phyloP scores from a whole-genome alignment of 495 filamentous ascomycete species.

The Parachaetomium inaequale region DNA sequence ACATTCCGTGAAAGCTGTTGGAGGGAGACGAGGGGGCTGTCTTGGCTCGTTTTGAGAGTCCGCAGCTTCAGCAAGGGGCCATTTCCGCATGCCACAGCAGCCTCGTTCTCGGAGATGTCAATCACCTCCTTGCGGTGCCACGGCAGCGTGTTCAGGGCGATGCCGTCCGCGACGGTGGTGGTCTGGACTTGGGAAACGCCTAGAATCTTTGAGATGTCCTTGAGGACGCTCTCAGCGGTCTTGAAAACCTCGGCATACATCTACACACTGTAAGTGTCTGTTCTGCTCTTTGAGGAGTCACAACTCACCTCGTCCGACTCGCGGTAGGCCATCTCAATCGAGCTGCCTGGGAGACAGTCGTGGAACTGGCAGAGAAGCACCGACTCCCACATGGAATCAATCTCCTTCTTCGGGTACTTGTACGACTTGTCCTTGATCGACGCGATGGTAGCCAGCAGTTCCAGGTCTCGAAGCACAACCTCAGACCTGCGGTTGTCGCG shows the following conservation, averaged over 20 bases:
- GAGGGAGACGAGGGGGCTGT: conserved; percentile 54
- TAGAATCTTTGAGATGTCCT: conserved; percentile 62
- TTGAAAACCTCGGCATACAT: conserved; percentile 80
- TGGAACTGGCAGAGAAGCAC: conserved; percentile 91
- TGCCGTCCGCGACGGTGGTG: conserved; percentile 36
- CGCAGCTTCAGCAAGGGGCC: conserved; percentile 50
- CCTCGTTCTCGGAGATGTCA: conserved; percentile 48
- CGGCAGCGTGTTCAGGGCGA: conserved; percentile 75
- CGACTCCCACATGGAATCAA: conserved; percentile 92
- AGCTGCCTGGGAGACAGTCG: conserved; percentile 91
- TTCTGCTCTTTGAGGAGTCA: neutral
- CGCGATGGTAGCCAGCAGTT: conserved; percentile 82
- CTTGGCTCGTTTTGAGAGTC: conserved; percentile 41
- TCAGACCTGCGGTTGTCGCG: conserved; percentile 85
- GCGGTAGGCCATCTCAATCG: conserved; percentile 95
- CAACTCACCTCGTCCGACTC: conserved; percentile 71
- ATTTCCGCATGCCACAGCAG: conserved; percentile 48
- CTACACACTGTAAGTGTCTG: conserved; percentile 31
- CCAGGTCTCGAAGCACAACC: conserved; percentile 77
- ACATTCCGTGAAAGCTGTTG: conserved; percentile 62
- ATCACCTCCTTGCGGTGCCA: conserved; percentile 76
- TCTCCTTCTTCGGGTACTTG: conserved; percentile 83
- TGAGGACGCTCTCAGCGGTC: conserved; percentile 66
- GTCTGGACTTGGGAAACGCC: conserved; percentile 50
- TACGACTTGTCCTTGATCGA: conserved; percentile 67